Evolutionary conservation across 306 rosid genomes (phyloP).

Genomic region (Mimosa pudica): DNA sequence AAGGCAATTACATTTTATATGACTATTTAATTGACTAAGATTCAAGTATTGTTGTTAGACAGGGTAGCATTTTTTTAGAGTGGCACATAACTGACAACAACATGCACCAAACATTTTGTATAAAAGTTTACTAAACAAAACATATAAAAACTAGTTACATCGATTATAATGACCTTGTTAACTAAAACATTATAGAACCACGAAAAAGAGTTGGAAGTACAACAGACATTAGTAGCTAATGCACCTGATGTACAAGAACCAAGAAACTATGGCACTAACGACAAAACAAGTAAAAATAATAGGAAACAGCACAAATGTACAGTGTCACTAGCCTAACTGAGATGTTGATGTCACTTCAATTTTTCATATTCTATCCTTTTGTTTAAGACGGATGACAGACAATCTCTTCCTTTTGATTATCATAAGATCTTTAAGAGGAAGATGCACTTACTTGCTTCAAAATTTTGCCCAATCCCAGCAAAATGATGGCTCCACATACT

Average conservation of each 20-base stretch:
- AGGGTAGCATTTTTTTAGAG: too few species aligned
- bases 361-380: slow-evolving; percentile 25
- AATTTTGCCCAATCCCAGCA: slow-evolving; percentile 47
- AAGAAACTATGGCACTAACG: slow-evolving; percentile 34
- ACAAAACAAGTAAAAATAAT: slow-evolving; percentile 12
- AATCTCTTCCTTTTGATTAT: slow-evolving; percentile 46
- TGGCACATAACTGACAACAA: too few species aligned
- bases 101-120: too few species aligned
- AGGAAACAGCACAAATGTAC: slow-evolving; percentile 17
- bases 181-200: too few species aligned
- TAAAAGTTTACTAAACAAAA: too few species aligned
- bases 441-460: slow-evolving; percentile 44
- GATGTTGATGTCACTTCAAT: slow-evolving; percentile 40
- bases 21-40: too few species aligned
- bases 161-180: too few species aligned
- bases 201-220: too few species aligned
- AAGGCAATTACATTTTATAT: too few species aligned
- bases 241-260: background rate
- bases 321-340: slow-evolving; percentile 34
- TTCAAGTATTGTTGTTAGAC: too few species aligned
- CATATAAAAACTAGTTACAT: too few species aligned
- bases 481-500: slow-evolving; percentile 48
- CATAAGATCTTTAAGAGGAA: slow-evolving; percentile 41
- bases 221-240: too few species aligned
- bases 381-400: slow-evolving; percentile 39